Evolutionary conservation across 179 eudicot genomes (phyloP).

Genomic region (Spinacia oleracea): DNA sequence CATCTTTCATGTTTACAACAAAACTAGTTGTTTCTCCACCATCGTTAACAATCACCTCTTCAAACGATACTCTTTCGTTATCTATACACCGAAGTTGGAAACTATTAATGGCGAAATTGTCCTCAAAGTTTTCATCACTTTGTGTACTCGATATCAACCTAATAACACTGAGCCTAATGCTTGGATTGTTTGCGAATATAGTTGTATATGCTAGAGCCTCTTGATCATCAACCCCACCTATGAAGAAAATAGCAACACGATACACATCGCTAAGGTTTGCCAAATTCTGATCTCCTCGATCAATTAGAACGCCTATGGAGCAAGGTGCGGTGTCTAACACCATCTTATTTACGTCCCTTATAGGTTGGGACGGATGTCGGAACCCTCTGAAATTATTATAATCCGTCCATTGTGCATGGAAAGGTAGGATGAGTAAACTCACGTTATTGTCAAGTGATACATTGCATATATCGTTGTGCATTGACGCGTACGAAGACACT

Average conservation of each 20-base stretch:
- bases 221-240: conserved; percentile 71
- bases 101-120: conserved; percentile 8
- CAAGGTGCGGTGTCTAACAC: conserved; percentile 55
- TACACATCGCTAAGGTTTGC: background rate
- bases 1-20: conserved; percentile 27
- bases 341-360: conserved; percentile 43
- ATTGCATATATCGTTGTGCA: conserved; percentile 60
- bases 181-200: conserved; percentile 40
- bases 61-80: conserved; percentile 25
- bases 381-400: conserved; percentile 27
- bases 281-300: conserved; percentile 31
- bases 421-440: conserved; percentile 46
- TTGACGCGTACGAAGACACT: conserved; percentile 36
- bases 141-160: conserved; percentile 7
- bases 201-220: conserved; percentile 57
- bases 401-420: conserved; percentile 34
- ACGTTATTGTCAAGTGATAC: conserved; percentile 43
- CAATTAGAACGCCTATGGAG: conserved; percentile 54
- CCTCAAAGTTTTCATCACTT: background rate
- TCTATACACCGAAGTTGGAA: conserved; percentile 1
- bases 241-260: conserved; percentile 37
- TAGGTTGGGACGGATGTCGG: conserved; percentile 33
- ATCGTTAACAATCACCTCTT: conserved; percentile 35
- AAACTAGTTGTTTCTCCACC: conserved; percentile 43
- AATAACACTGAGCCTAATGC: conserved; percentile 31